Evolutionary conservation across 371 early-diverging fungal genomes (phyloP), one percentile per base, ranked within the genome.

Genomic region (Actinomucor elegans): DNA sequence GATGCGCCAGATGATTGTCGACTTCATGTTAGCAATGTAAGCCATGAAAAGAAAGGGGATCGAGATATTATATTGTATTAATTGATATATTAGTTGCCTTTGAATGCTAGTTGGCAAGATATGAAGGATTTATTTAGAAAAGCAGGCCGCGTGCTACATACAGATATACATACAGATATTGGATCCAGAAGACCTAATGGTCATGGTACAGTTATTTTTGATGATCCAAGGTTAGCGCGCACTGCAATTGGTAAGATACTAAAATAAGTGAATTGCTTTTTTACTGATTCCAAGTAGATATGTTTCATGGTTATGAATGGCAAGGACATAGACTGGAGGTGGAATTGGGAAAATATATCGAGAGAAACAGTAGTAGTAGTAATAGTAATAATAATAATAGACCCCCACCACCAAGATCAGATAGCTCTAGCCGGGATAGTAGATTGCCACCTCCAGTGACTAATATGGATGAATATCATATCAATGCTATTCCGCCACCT

Each of bases 81-180:
- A n/a, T n/a, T n/a, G n/a, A n/a, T n/a, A 1, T 20, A 18, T 18
- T 54, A 93, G 86, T 75, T 93, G 42, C 92, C 93, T 8, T 86
- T 76, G 55, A 75, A 81, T 28, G 79, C 80, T 34, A 80, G 85
- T 43, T 93, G 92, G 92, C 91, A 91, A 63, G 91, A 91, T 59
- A 62, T 93, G 55, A 91, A 91, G 62, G 92, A 91, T 73, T 54
- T 90, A 21, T 91, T 93, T 67, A 72, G 89, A 47, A 79, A 84
- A 52, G 87, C 89, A 10, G 91, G 91, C 15, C 62, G 69, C n/a
- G 89, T 91, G 0, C 50, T 83, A 24, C 79, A 88, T 34, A 85
- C 90, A 3, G 92, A 93, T 63, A 84, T 93, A 12, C 83, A 85
- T 5, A 64, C 78, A 20, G 86, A 86, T 40, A 66, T 61, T 27